Base-by-base conservation (phyloP, 1,139 yeast genomes). In the Yamadazyma sp. region DNA sequence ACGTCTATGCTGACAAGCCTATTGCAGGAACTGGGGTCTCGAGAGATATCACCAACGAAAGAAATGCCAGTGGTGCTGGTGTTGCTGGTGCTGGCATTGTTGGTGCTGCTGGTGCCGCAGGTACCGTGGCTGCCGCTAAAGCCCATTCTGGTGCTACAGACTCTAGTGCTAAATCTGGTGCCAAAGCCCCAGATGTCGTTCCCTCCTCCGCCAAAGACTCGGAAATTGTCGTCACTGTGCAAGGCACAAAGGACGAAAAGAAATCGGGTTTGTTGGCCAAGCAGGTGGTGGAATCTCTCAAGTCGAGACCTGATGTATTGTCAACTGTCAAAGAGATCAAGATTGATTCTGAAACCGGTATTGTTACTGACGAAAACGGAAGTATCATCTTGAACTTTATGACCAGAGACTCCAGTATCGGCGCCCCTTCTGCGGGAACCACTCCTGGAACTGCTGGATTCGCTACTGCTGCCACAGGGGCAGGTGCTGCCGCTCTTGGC, bases 211-310 rank as follows among this genome's bases (percentile, higher is more conserved):
- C 40, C 30, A 21, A 35, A 13, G 39, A 36, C 11, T 43, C 54
- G 13, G 51, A 51, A 22, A 47, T 47, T 15, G 41, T 41, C 11
- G 50, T 50, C 4, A 46, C 52, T 2, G 51, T 66, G 15, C 56
- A 54, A 43, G 69, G 69, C n/a, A 57, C 57, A 29, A 51, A 49
- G 25, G 61, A 57, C 41, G 57, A 55, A 31, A 34, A 41, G 1
- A 53, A 57, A 25, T 70, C 72, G 1, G 55, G 61, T 8, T 38
- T 35, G 12, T 50, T 64, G 40, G 71, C 71, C n/a, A 50, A 55
- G 31, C 45, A 50, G 20, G 64, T 65, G 4, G 65, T 65, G 11
- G 48, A 50, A 6, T 46, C 56, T 15, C 56, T 66, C 22, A 57
- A 57, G 40, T 47, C 52, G 10, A 52, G 54, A 24, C 63, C 64